Percentiles rank a stretch among this genome's conserved stretches.
Evolutionary conservation across 208 protist genomes (phyloP).

Genomic region (Crithidia brevicula): DNA sequence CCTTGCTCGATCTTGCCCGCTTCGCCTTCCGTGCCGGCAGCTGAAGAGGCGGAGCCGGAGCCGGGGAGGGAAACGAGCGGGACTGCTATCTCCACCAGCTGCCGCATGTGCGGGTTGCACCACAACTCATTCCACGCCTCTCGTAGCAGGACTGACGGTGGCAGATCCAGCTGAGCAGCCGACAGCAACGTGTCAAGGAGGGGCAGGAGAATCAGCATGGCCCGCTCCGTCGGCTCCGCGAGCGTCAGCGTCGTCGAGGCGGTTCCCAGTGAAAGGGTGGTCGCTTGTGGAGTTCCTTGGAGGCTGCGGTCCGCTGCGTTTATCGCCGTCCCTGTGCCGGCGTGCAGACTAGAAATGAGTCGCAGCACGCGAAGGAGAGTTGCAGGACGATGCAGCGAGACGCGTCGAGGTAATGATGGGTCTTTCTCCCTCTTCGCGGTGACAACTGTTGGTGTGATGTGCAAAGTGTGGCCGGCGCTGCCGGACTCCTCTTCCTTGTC

Average conservation of each 20-base stretch:
- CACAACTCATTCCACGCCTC: constrained; percentile 80
- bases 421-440: not conserved
- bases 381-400: constrained; percentile 18
- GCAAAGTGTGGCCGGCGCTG: too few species aligned
- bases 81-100: constrained; percentile 30
- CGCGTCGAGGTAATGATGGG: not conserved
- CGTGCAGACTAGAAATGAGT: constrained; percentile 30
- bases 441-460: not conserved
- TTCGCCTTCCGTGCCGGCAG: not conserved
- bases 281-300: not conserved
- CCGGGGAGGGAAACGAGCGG: too few species aligned
- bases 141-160: constrained; percentile 41
- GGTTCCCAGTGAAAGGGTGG: not conserved
- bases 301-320: not conserved
- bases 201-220: constrained; percentile 23
- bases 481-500: not conserved
- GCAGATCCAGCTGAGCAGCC: constrained; percentile 31
- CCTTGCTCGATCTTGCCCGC: not conserved
- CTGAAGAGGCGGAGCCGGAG: not conserved
- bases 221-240: constrained; percentile 14
- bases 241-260: not conserved
- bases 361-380: constrained; percentile 49
- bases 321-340: not conserved
- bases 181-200: constrained; percentile 40
- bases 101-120: constrained; percentile 44